Percentiles rank a stretch among this genome's conserved stretches.
These are phyloP conservation scores for Penicillium flavigenum DNA, from an alignment of 495 filamentous ascomycete species.

Conservation along the genomic window DNA sequence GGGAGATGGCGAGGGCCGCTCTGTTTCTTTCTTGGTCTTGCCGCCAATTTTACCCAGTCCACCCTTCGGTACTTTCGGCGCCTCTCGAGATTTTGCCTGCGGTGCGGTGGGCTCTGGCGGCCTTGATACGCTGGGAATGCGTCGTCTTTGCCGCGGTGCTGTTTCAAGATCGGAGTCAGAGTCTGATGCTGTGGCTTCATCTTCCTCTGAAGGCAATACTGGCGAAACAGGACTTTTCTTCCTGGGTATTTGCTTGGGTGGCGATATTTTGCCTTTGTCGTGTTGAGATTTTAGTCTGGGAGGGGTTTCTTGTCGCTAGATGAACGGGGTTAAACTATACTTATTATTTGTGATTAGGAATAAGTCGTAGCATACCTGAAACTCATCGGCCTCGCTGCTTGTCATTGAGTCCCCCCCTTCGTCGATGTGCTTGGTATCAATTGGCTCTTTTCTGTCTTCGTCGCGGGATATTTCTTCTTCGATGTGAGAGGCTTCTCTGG, in stretches of 20 bases:
- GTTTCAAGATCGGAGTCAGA: constrained; percentile 20
- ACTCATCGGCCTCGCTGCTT: constrained; percentile 36
- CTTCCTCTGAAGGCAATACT: constrained; percentile 3
- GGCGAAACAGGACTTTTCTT: constrained; percentile 10
- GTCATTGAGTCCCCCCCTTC: constrained; percentile 22
- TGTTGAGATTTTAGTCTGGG: constrained; percentile 28
- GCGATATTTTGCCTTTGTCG: background rate
- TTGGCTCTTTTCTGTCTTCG: background rate
- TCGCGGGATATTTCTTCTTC: constrained; percentile 9
- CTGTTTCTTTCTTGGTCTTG: constrained; percentile 1
- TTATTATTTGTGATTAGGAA: background rate
- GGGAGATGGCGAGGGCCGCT: background rate
- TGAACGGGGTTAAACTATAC: constrained; percentile 7
- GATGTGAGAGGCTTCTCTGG: background rate
- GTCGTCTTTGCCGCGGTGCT: constrained; percentile 8
- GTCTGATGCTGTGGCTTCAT: constrained; percentile 23
- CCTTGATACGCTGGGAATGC: constrained; percentile 7
- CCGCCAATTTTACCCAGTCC: constrained; percentile 17
- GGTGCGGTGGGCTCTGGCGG: constrained; percentile 1
- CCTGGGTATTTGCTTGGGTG: constrained; percentile 4
- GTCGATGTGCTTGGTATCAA: constrained; percentile 2
- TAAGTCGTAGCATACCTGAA: constrained; percentile 32
- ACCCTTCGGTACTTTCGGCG: constrained; percentile 22
- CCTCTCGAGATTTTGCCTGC: background rate
- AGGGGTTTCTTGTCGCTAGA: constrained; percentile 42